Base-by-base conservation (phyloP, 2,329 filamentous ascomycete species). In the Eutypella sp. region DNA sequence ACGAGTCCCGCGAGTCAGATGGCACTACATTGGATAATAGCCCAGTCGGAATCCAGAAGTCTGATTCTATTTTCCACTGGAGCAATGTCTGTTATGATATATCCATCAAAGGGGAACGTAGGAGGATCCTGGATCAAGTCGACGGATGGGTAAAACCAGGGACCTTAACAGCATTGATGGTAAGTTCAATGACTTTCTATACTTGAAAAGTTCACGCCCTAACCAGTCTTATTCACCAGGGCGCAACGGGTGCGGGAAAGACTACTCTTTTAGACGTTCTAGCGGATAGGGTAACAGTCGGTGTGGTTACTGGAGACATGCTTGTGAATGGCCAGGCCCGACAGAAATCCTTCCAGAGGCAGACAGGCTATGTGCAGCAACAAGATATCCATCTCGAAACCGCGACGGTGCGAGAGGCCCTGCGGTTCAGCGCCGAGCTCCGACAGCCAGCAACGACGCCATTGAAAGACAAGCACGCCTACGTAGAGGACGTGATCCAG, bases 101-200 rank as follows among this genome's bases (percentile, higher is more conserved):
- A 52, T 78, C 85, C 55, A 87, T 95, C 67, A 93, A 93, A 67
- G 75, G 74, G 1, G 79, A 88, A 52, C 68, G 74, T 1, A 79
- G 88, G n/a, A 77, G 85, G 16, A 62, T 96, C 49, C 67, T 96
- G 43, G 84, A 95, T 54, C 72, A 90, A 46, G 86, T 95, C 2
- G 81, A 87, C 54, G 90, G 90, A 5, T 95, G 88, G 87, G 88
- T 96, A 46, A 91, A 91, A 63, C 90, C 90, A 0, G 90, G 90
- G 24, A 95, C 87, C 1, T 69, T 95, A 27, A 95, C 89, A 3
- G 89, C 89, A 2, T 72, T 95, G 1, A 87, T 87, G 84, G 80
- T 75, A n/a, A 49, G 43, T 18, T 19, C 5, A 5, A 22, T 16
- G 22, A 24, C 34, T 3, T 15, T 5, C 16, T 9, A 10, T 23